Evolutionary conservation across 1,284 basidiomycete genomes (phyloP).

Genomic region (Fomitopsis betulina): DNA sequence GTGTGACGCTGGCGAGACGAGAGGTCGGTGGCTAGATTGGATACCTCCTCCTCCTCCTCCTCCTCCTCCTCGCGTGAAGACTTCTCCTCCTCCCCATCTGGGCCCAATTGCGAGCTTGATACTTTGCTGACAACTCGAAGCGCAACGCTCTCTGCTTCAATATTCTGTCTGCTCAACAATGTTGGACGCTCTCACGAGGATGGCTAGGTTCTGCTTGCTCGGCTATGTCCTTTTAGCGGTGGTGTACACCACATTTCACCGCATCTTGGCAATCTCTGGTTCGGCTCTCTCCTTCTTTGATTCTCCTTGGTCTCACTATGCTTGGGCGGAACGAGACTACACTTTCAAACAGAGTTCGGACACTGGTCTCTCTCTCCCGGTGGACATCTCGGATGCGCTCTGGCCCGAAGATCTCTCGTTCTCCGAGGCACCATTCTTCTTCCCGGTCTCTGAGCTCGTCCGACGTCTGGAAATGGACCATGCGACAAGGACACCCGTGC

Average conservation of each 20-base stretch:
- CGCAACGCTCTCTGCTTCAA: too few relatives aligned
- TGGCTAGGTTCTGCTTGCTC: constrained; percentile 5
- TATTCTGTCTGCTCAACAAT: background rate
- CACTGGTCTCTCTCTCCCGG: background rate
- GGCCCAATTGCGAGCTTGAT: too few relatives aligned
- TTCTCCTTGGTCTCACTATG: background rate
- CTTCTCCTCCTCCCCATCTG: too few relatives aligned
- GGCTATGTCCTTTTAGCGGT: constrained; percentile 9
- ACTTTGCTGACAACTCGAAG: too few relatives aligned
- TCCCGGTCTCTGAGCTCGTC: background rate
- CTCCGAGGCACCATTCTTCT: constrained; percentile 1
- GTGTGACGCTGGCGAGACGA: too few relatives aligned
- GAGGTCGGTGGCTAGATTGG: too few relatives aligned
- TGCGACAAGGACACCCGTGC: constrained; percentile 7
- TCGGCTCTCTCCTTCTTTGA: background rate
- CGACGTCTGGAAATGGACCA: background rate
- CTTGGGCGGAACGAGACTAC: background rate
- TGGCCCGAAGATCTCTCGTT: constrained; percentile 8
- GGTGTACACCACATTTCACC: constrained; percentile 6
- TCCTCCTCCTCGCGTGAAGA: too few relatives aligned
- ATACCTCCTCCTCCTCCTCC: too few relatives aligned
- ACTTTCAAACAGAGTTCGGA: background rate
- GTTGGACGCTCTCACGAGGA: background rate
- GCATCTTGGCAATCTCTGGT: background rate
- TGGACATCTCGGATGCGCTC: constrained; percentile 3